Percentiles rank a stretch among this genome's conserved stretches.
Conservation (phyloP, 2,329 filamentous ascomycete species). For the Cladosporium phlei region DNA sequence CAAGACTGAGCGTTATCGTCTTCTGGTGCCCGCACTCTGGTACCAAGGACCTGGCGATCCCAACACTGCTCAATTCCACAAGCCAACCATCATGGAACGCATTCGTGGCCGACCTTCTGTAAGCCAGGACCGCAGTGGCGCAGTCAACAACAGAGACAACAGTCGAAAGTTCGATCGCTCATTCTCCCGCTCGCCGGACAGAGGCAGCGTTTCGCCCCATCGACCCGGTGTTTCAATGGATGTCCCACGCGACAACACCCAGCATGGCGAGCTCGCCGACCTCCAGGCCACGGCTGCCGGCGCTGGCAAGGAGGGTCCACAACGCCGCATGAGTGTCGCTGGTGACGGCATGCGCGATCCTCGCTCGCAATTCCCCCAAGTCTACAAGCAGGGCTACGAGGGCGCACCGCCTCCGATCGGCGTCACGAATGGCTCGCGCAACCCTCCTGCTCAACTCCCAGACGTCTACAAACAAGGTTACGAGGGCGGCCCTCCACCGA, state of each 20-base stretch:
- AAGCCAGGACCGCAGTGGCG: slow-evolving; percentile 16
- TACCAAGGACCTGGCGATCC: slow-evolving; percentile 35
- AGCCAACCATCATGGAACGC: slow-evolving; percentile 21
- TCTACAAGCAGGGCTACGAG: slow-evolving; percentile 23
- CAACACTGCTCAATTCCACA: slow-evolving; percentile 23
- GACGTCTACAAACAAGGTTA: slow-evolving; percentile 23
- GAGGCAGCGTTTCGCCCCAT: slow-evolving; percentile 15
- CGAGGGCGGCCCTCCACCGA: slow-evolving; percentile 10
- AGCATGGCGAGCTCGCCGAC: slow-evolving; percentile 6
- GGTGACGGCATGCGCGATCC: slow-evolving; percentile 10
- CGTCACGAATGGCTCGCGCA: slow-evolving; percentile 1
- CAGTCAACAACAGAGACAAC: slow-evolving; percentile 10
- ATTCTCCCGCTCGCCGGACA: slow-evolving; percentile 15
- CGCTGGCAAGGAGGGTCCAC: slow-evolving; percentile 3
- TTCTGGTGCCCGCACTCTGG: slow-evolving; percentile 74
- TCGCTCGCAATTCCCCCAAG: slow-evolving; percentile 10
- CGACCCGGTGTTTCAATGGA: slow-evolving; percentile 6
- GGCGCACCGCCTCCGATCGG: slow-evolving; percentile 24
- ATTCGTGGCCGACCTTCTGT: slow-evolving; percentile 14
- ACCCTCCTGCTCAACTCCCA: slow-evolving; percentile 6
- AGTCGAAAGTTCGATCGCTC: slow-evolving; percentile 15
- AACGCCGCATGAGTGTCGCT: slow-evolving; percentile 3
- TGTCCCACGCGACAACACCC: slow-evolving; percentile 5
- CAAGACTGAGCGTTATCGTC: slow-evolving; percentile 78
- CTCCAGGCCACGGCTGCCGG: slow-evolving; percentile 15